Base-by-base conservation (phyloP, 2,329 filamentous ascomycete species). In the Dothideomycetes sp. region DNA sequence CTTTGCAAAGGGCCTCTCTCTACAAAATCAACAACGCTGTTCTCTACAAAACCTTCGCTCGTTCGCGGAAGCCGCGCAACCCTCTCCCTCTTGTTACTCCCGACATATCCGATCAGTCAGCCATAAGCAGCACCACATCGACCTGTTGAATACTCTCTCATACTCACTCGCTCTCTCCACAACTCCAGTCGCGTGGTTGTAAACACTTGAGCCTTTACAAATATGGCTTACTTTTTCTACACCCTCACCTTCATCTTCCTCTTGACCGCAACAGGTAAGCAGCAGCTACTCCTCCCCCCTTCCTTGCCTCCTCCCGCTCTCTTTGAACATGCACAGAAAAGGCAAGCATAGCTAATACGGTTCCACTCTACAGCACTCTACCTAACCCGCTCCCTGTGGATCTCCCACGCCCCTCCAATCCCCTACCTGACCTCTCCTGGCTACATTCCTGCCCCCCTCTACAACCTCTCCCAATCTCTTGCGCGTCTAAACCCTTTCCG, bases 171-270 rank as follows among this genome's bases (percentile, higher is more conserved):
- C 11, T 13, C 23, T 38, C 19, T 25, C 29, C 4, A 10, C 7
- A 8, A 30, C 23, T n/a, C n/a, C n/a, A n/a, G n/a, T n/a, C n/a
- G n/a, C n/a, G n/a, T n/a, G n/a, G n/a, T n/a, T n/a, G n/a, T n/a
- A n/a, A n/a, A n/a, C n/a, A n/a, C n/a, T n/a, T n/a, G n/a, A n/a
- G n/a, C n/a, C 9, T 31, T 17, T 6, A 27, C n/a, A 23, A 43
- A 53, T 51, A 94, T 93, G 85, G 71, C 68, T 48, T 91, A 88
- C 68, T 60, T 93, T 49, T 76, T 94, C 65, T 94, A 87, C 68
- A 78, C 76, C 52, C 61, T 88, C 49, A 77, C 76, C 55, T 74
- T 94, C 59, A 62, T 81, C 52, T 71, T 83, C 57, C 70, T 94
- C 54, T 57, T 88, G 52, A 56, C 74, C 49, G 81, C 79, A 45